phyloP scores from a whole-genome alignment of 2,329 filamentous ascomycete genomes.

The Ascosphaera apis region DNA sequence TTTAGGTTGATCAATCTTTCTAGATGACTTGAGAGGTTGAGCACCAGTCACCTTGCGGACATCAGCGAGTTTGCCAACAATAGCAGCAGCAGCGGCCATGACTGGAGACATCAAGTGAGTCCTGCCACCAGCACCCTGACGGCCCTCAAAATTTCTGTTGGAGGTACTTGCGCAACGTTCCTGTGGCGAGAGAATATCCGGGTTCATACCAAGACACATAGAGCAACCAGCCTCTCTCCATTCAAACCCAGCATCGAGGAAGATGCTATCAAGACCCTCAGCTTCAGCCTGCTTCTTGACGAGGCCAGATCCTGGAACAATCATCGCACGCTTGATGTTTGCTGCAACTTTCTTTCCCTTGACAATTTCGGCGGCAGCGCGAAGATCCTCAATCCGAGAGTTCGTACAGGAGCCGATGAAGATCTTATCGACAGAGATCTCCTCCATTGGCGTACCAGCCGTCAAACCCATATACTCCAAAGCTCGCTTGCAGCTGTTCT shows the following conservation, averaged over 20 bases:
- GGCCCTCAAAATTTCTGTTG: constrained; percentile 93
- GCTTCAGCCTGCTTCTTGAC: constrained; percentile 80
- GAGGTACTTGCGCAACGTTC: constrained; percentile 91
- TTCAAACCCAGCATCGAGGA: constrained; percentile 78
- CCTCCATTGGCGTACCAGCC: constrained; percentile 69
- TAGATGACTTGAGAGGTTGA: constrained; percentile 21
- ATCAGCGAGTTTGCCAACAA: constrained; percentile 77
- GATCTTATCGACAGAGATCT: constrained; percentile 82
- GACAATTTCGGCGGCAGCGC: constrained; percentile 65
- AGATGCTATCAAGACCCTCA: constrained; percentile 85
- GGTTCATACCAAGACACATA: constrained; percentile 99
- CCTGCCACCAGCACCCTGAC: constrained; percentile 73
- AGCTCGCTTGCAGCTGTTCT: constrained; percentile 54
- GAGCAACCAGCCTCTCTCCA: constrained; percentile 97
- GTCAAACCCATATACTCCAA: constrained; percentile 92
- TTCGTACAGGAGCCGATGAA: constrained; percentile 98
- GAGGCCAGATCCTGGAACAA: constrained; percentile 85
- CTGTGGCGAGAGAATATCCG: constrained; percentile 75
- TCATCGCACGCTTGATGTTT: constrained; percentile 85
- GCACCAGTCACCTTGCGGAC: constrained; percentile 50
- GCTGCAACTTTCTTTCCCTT: constrained; percentile 66
- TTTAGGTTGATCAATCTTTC: constrained; percentile 27
- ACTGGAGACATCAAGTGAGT: constrained; percentile 94
- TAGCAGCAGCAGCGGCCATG: constrained; percentile 80
- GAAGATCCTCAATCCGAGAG: constrained; percentile 83